Conservation (phyloP, 2,329 filamentous ascomycete species). For the Venturia pyrina region DNA sequence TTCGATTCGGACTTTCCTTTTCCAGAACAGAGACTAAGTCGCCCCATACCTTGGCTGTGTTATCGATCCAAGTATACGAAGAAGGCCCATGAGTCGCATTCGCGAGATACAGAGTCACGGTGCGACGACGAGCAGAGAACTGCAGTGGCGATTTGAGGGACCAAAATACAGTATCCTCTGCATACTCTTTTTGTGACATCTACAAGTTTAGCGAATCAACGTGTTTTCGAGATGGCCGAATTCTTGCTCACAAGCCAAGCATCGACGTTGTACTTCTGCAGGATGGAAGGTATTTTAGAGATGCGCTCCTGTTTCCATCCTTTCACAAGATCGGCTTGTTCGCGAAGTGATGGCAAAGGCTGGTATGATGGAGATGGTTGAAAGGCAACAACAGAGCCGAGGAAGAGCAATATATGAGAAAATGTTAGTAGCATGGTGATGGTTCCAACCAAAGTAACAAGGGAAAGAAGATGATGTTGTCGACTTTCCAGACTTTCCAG, state of each 20-base stretch:
- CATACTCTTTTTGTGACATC: conserved; percentile 3
- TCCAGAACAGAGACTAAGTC: not conserved
- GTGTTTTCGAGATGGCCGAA: too few species aligned
- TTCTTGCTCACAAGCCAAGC: not conserved
- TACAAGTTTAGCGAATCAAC: not conserved
- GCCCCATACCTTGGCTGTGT: not conserved
- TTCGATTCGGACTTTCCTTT: not conserved
- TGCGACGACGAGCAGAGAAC: not conserved
- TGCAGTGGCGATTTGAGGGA: not conserved
- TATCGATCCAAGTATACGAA: not conserved
- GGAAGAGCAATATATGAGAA: not conserved
- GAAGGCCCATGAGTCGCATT: not conserved
- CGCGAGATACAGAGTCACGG: not conserved
- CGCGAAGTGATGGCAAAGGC: not conserved
- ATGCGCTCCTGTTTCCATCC: not conserved
- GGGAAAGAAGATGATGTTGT: too few species aligned
- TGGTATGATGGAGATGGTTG: not conserved
- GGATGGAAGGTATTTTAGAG: not conserved
- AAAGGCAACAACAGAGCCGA: not conserved
- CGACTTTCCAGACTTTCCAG: too few species aligned
- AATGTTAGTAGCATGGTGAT: not conserved
- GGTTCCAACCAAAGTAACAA: too few species aligned
- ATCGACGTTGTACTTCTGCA: not conserved
- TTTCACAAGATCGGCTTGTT: not conserved
- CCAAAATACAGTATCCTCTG: not conserved